These are phyloP conservation scores for Saccharomyces kudriavzevii DNA, from an alignment of 805 yeast genomes.

Conservation along the genomic window DNA sequence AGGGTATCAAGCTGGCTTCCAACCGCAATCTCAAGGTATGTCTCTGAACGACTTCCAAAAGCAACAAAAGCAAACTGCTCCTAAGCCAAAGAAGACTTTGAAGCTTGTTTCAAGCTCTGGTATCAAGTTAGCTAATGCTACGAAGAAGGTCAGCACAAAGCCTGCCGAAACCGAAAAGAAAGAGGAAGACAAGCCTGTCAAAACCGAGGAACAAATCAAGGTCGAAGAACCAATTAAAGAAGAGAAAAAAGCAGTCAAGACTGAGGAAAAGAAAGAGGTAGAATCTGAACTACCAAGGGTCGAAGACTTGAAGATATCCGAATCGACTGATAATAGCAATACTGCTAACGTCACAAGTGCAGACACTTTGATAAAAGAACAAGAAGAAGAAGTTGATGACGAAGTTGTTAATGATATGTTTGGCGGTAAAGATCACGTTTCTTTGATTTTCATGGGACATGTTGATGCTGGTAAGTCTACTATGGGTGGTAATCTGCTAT, in stretches of 20 bases:
- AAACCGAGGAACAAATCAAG: slow-evolving; percentile 12
- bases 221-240: slow-evolving; percentile 5
- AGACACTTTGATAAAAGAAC: slow-evolving; percentile 55
- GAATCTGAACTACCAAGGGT: slow-evolving; percentile 25
- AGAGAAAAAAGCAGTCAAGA: background rate
- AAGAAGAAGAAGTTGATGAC: slow-evolving; percentile 76
- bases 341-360: slow-evolving; percentile 29
- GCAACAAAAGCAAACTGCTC: slow-evolving; percentile 42
- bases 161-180: slow-evolving; percentile 26
- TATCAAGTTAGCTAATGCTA: slow-evolving; percentile 51
- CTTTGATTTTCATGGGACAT: slow-evolving; percentile 97
- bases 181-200: slow-evolving; percentile 16
- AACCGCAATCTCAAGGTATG: slow-evolving; percentile 43
- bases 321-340: slow-evolving; percentile 9
- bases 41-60: slow-evolving; percentile 76
- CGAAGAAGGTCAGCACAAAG: slow-evolving; percentile 32
- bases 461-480: slow-evolving; percentile 99
- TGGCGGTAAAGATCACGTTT: slow-evolving; percentile 95
- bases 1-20: slow-evolving; percentile 9
- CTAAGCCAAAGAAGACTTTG: slow-evolving; percentile 59
- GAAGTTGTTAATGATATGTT: slow-evolving; percentile 86
- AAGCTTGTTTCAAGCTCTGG: slow-evolving; percentile 60
- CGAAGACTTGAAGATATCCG: slow-evolving; percentile 25
- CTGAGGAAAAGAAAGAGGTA: slow-evolving; percentile 6
- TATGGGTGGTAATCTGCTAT: slow-evolving; percentile 96